Evolutionary conservation across 495 filamentous ascomycete genomes (phyloP).

Genomic region (Polyplosphaeria fusca): DNA sequence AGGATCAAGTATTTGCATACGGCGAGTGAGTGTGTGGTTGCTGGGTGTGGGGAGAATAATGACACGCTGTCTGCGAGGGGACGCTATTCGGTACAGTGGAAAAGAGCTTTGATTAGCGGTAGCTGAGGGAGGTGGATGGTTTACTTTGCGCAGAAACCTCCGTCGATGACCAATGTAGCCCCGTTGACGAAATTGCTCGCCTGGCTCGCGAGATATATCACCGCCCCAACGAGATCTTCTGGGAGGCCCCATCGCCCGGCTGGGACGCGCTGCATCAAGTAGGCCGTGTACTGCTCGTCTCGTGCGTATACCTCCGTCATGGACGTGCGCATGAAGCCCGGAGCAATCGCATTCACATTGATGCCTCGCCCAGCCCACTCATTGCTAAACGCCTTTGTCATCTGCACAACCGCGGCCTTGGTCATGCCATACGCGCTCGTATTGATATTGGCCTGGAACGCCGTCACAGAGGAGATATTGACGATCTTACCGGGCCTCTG

Average conservation of each 20-base stretch:
- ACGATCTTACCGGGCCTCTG: background rate
- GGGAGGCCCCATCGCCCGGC: background rate
- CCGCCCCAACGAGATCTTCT: background rate
- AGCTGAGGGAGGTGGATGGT: too few relatives aligned
- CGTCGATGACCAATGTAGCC: background rate
- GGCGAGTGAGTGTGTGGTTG: slow-evolving; percentile 4
- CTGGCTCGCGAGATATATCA: background rate
- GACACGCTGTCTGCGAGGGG: background rate
- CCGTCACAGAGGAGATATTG: background rate
- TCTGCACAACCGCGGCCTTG: background rate
- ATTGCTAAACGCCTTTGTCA: background rate
- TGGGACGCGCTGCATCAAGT: background rate
- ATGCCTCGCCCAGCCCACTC: too few relatives aligned
- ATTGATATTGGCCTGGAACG: background rate
- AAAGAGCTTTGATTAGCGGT: too few relatives aligned
- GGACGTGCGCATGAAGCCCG: background rate
- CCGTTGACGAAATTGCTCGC: background rate
- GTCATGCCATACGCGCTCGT: background rate
- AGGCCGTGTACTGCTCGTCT: background rate
- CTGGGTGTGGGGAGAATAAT: slow-evolving; percentile 15
- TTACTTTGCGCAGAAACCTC: background rate
- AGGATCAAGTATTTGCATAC: slow-evolving; percentile 19
- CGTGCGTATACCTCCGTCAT: background rate
- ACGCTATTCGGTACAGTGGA: background rate
- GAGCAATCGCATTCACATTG: background rate